Percentiles rank a stretch among this genome's conserved stretches.
Conservation (phyloP, 176 grass and related monocot genomes). For the Neostapfia colusana region DNA sequence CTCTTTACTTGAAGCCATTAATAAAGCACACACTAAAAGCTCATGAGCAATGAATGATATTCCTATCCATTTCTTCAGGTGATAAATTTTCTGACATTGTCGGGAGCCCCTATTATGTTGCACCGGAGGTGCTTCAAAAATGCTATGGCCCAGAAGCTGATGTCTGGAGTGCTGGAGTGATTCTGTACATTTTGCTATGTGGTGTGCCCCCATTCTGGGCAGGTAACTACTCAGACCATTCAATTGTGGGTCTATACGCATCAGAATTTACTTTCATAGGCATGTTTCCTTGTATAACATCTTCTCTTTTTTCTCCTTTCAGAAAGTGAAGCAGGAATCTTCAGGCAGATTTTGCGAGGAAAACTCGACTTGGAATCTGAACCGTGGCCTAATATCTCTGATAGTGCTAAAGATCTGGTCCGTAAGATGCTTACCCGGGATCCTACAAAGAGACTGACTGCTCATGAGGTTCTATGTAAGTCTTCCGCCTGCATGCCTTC, state of each 20-base stretch:
- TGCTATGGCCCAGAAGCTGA: conserved; percentile 94
- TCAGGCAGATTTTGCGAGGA: conserved; percentile 92
- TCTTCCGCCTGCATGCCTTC: neutral
- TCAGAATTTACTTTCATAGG: conserved; percentile 4
- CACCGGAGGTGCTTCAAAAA: conserved; percentile 89
- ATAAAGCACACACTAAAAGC: neutral
- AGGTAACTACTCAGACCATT: conserved; percentile 53
- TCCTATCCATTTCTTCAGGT: conserved; percentile 48
- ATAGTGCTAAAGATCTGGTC: conserved; percentile 93
- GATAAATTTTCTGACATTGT: conserved; percentile 88
- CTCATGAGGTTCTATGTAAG: conserved; percentile 98
- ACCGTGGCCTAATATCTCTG: conserved; percentile 90
- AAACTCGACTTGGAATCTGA: conserved; percentile 88
- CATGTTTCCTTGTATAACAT: conserved; percentile 31
- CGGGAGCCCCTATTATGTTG: conserved; percentile 98
- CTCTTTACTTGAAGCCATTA: conserved; percentile 24
- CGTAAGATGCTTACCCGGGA: conserved; percentile 82
- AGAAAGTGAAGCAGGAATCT: conserved; percentile 96
- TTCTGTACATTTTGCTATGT: conserved; percentile 95
- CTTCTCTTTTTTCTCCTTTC: conserved; percentile 19
- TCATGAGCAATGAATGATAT: neutral
- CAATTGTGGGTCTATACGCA: conserved; percentile 19
- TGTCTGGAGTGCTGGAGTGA: conserved; percentile 97
- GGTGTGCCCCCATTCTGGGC: conserved; percentile 98
- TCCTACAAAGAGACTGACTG: conserved; percentile 72